phyloP scores from a whole-genome alignment of 176 grass and related monocot species.

The Musa itinerans region DNA sequence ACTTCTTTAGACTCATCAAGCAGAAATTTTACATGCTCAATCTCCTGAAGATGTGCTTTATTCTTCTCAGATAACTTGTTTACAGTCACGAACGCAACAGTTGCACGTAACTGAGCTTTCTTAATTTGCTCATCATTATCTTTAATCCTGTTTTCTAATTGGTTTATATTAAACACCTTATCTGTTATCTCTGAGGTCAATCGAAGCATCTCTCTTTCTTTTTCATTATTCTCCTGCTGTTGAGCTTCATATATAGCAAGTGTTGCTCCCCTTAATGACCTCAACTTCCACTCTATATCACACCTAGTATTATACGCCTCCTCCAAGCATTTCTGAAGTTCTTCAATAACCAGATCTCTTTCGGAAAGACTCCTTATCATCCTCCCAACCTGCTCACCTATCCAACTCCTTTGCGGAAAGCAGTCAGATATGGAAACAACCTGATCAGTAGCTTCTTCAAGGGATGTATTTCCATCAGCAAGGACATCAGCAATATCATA shows the following conservation, averaged over 20 bases:
- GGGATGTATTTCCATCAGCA: slow-evolving; percentile 54
- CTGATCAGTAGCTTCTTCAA: slow-evolving; percentile 60
- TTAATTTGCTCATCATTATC: slow-evolving; percentile 3
- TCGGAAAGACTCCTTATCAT: slow-evolving; percentile 63
- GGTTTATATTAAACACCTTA: slow-evolving; percentile 7
- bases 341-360: slow-evolving; percentile 65
- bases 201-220: slow-evolving; percentile 49
- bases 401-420: slow-evolving; percentile 54
- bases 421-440: slow-evolving; percentile 37
- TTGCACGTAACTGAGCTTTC: slow-evolving; percentile 12
- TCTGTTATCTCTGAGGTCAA: slow-evolving; percentile 49
- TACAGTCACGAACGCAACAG: slow-evolving; percentile 15
- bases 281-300: slow-evolving; percentile 80
- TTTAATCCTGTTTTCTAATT: slow-evolving; percentile 17
- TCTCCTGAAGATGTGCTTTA: slow-evolving; percentile 21
- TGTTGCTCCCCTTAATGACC: slow-evolving; percentile 78
- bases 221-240: slow-evolving; percentile 60
- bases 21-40: slow-evolving; percentile 29
- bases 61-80: slow-evolving; percentile 23
- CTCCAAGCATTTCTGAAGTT: slow-evolving; percentile 65
- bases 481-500: slow-evolving; percentile 65
- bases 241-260: slow-evolving; percentile 73
- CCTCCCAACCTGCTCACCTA: slow-evolving; percentile 54
- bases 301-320: slow-evolving; percentile 61
- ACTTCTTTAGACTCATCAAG: slow-evolving; percentile 52